Evolutionary conservation across 257 asterid genomes (phyloP), one percentile per base, ranked within the genome.

Genomic region (Oldenlandia corymbosa): DNA sequence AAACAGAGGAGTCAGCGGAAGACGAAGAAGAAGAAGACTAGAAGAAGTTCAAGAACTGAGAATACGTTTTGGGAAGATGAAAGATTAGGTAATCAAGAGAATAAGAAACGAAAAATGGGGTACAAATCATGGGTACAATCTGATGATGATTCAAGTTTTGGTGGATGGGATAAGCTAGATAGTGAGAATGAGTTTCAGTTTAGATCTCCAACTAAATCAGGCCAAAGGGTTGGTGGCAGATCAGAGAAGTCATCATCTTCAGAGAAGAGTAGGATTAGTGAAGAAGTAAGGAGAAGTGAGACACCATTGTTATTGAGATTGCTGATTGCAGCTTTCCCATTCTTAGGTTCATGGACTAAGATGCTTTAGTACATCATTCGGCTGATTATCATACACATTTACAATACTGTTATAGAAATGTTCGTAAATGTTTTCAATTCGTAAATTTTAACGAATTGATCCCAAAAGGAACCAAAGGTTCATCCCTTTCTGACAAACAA

Each of bases 121-220:
- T 81, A 81, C 63, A 75, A 70, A 76, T 56, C 95, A 43, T 73
- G 91, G 95, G 74, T 60, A 50, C 56, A 70, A 34, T 53, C 64
- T n/a, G 60, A 36, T 31, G 71, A 71, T 65, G 65, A 26, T 5
- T 5, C 75, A 13, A 57, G 53, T 61, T 87, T 71, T 18, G 93
- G 93, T 58, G 96, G 98, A 21, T 92, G 99, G 99, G 95, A 87
- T 46, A 89, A 82, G 76, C 79, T 81, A 26, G 95, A 80, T 71
- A 54, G 28, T 10, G 80, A 47, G 31, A 64, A 18, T 32, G 79
- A 76, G 42, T 69, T 72, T 20, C 53, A 51, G 30, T n/a, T 59
- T 18, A 67, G 74, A 7, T 56, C 79, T 66, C 62, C 84, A 0
- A 68, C 57, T 56, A 68, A 71, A 20, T 71, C 71, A 67, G 57